phyloP scores from a whole-genome alignment of 352 stramenopile genomes.

The Phytophthora foliorum region DNA sequence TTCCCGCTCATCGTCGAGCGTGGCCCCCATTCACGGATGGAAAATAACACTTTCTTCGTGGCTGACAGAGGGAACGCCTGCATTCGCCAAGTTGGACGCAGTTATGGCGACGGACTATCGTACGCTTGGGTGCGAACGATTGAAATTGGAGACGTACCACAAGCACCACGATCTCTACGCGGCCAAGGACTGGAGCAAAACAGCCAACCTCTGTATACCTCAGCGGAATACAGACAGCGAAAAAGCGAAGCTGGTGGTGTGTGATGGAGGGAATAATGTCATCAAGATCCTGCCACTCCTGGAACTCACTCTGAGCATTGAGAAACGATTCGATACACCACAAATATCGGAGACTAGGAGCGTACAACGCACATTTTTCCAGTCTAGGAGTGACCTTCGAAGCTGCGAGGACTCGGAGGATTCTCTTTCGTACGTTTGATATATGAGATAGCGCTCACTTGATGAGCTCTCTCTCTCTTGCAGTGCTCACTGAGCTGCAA shows the following conservation, averaged over 20 bases:
- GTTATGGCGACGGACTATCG: slow-evolving; percentile 28
- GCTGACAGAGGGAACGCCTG: slow-evolving; percentile 54
- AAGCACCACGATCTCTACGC: slow-evolving; percentile 7
- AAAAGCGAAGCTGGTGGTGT: slow-evolving; percentile 25
- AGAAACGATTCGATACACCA: neutral
- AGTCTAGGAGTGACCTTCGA: slow-evolving; percentile 2
- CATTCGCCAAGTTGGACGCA: slow-evolving; percentile 52
- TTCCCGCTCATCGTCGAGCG: no score
- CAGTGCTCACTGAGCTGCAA: no score
- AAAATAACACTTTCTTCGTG: slow-evolving; percentile 53
- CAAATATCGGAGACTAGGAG: slow-evolving; percentile 10
- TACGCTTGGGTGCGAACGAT: slow-evolving; percentile 59
- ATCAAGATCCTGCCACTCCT: slow-evolving; percentile 37
- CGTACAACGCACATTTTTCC: slow-evolving; percentile 8
- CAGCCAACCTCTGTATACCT: slow-evolving; percentile 23
- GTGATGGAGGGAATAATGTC: slow-evolving; percentile 34
- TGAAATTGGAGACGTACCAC: slow-evolving; percentile 35
- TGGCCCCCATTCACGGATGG: no score
- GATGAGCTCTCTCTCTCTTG: no score
- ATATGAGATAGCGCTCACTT: no score
- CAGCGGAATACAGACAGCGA: neutral
- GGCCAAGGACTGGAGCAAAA: slow-evolving; percentile 7
- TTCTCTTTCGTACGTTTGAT: slow-evolving; percentile 27
- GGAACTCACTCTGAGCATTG: slow-evolving; percentile 2
- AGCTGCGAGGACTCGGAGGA: neutral